These are phyloP conservation scores for Byssochlamys sp. DNA, from an alignment of 2,329 filamentous ascomycete species.

Conservation along the genomic window DNA sequence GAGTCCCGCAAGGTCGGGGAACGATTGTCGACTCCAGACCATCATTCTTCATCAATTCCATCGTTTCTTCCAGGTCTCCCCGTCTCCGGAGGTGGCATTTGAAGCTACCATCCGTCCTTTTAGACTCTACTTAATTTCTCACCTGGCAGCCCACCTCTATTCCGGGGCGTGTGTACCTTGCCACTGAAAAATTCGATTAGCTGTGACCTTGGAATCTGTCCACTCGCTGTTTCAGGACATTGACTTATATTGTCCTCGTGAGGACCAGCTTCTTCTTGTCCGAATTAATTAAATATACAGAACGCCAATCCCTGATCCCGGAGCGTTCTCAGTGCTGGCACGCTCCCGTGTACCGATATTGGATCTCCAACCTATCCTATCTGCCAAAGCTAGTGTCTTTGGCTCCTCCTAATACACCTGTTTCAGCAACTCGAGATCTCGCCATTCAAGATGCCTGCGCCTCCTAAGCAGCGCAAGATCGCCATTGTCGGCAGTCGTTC, in stretches of 20 bases:
- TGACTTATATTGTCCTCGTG: neutral
- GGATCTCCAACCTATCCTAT: neutral
- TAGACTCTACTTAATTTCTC: neutral
- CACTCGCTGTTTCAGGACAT: neutral
- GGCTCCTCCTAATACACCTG: constrained; percentile 3
- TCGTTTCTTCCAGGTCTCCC: neutral
- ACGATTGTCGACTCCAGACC: neutral
- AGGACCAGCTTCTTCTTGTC: neutral
- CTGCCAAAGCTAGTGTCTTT: neutral
- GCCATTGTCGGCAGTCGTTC: constrained; percentile 91
- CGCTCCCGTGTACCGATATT: neutral
- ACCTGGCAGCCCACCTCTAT: neutral
- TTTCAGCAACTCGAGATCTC: constrained; percentile 2
- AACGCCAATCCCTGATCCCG: neutral
- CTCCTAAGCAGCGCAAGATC: constrained; percentile 83
- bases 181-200: neutral
- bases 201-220: neutral
- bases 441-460: constrained; percentile 49
- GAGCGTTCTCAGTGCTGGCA: neutral
- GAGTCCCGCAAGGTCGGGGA: neutral
- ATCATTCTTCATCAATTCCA: neutral
- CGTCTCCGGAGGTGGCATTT: neutral
- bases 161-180: neutral
- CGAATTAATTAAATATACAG: neutral
- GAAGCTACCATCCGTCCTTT: neutral